A percentile compares a stretch with the other conserved stretches of the same genome.
These are phyloP conservation scores for Tolypocladium tropicale DNA, from an alignment of 2,329 filamentous ascomycete species.

Conservation along the genomic window DNA sequence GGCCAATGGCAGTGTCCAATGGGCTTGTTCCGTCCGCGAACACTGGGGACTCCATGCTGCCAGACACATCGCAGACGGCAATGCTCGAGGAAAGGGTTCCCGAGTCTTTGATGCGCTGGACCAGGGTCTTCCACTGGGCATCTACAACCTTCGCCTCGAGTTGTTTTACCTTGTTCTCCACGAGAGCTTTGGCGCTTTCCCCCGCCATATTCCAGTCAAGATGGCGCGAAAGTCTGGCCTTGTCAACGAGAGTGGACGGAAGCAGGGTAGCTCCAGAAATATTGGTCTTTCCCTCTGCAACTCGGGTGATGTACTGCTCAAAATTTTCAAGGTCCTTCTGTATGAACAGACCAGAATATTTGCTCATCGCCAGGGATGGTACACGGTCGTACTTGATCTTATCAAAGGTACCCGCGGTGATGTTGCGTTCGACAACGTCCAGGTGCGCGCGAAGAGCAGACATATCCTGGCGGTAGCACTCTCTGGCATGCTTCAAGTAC, in stretches of 20 bases:
- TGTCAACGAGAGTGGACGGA: slow-evolving; percentile 36
- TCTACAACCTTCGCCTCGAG: slow-evolving; percentile 29
- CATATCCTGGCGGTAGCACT: slow-evolving; percentile 39
- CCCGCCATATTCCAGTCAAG: too few relatives aligned
- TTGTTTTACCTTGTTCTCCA: slow-evolving; percentile 17
- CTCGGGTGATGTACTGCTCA: slow-evolving; percentile 34
- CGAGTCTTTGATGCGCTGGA: slow-evolving; percentile 46
- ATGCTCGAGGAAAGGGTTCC: slow-evolving; percentile 42
- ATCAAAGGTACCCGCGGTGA: slow-evolving; percentile 32
- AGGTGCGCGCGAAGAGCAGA: slow-evolving; percentile 43
- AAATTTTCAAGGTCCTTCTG: slow-evolving; percentile 41
- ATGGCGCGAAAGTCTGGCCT: neutral
- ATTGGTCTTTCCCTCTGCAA: slow-evolving; percentile 33
- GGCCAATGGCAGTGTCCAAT: slow-evolving; percentile 42
- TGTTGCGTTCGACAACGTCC: slow-evolving; percentile 40
- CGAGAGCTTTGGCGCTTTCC: slow-evolving; percentile 2
- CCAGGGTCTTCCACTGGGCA: slow-evolving; percentile 45
- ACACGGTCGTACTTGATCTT: slow-evolving; percentile 47
- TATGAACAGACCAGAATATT: slow-evolving; percentile 37
- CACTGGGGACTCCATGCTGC: slow-evolving; percentile 32
- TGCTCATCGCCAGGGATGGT: slow-evolving; percentile 46
- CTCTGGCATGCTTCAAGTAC: slow-evolving; percentile 43
- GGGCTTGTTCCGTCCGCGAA: slow-evolving; percentile 37
- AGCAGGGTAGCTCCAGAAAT: slow-evolving; percentile 48
- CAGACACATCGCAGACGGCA: slow-evolving; percentile 48